phyloP scores from a whole-genome alignment of 176 grass and related monocot genomes.

The Triticum timopheevii region DNA sequence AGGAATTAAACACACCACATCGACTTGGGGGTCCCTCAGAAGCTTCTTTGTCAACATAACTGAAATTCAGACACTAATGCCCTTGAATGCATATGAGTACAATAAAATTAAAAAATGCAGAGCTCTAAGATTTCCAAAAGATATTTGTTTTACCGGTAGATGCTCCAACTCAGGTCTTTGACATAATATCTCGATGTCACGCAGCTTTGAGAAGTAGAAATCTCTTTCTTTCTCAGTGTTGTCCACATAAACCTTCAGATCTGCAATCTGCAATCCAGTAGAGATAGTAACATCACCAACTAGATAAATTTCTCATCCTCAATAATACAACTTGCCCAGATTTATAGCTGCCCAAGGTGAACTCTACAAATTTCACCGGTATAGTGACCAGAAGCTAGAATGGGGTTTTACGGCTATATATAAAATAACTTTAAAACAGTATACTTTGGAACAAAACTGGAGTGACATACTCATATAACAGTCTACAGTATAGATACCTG shows the following conservation, averaged over 20 bases:
- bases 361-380: not conserved
- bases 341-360: not conserved
- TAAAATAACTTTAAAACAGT: no score
- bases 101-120: not conserved
- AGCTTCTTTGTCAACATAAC: not conserved
- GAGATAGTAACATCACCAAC: conserved; percentile 15
- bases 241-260: conserved; percentile 59
- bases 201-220: conserved; percentile 86
- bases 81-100: not conserved
- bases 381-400: not conserved
- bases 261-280: conserved; percentile 51
- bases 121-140: not conserved
- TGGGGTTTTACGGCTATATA: not conserved
- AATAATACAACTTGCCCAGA: not conserved
- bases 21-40: not conserved
- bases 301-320: not conserved
- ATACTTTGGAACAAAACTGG: conserved; percentile 1
- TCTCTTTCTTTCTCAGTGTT: conserved; percentile 80
- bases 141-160: conserved; percentile 59
- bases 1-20: not conserved
- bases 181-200: conserved; percentile 81
- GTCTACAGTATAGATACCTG: not conserved
- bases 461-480: not conserved
- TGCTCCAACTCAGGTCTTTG: conserved; percentile 84
- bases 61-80: conserved; percentile 2